phyloP scores from a whole-genome alignment of 352 stramenopile species.

The Phytophthora tentaculata region DNA sequence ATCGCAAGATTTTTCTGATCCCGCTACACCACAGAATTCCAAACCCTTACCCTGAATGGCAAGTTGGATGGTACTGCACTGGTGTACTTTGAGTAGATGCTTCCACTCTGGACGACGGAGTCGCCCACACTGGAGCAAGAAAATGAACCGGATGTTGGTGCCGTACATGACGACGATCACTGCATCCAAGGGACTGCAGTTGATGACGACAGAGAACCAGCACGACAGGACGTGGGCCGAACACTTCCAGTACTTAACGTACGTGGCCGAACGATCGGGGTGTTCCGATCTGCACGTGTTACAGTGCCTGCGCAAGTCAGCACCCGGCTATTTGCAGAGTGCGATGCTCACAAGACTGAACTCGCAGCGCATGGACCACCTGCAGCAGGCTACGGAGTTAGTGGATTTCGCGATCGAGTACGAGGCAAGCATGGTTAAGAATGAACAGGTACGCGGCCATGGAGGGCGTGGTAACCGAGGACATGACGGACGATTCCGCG shows the following conservation, averaged over 20 bases:
- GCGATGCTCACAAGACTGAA: neutral
- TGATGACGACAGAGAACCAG: constrained; percentile 14
- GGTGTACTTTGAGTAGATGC: constrained; percentile 17
- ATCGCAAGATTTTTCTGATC: too few species aligned
- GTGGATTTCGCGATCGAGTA: neutral
- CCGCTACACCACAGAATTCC: too few species aligned
- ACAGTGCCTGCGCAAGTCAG: constrained; percentile 16
- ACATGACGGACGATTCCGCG: neutral
- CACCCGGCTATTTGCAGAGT: neutral
- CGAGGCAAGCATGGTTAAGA: neutral
- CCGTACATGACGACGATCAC: constrained; percentile 7
- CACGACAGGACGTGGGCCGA: constrained; percentile 14
- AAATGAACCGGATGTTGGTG: constrained; percentile 22
- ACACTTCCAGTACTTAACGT: constrained; percentile 20
- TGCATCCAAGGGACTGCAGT: constrained; percentile 3
- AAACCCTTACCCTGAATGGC: neutral
- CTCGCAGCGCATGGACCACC: neutral
- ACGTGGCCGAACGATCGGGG: constrained; percentile 14
- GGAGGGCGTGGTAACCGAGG: neutral
- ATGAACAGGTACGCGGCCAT: too few species aligned
- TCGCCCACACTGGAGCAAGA: constrained; percentile 15
- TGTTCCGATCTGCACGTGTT: constrained; percentile 10
- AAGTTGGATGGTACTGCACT: constrained; percentile 6
- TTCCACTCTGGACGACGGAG: neutral
- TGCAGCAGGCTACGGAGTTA: neutral